Evolutionary conservation across 495 filamentous ascomycete species (phyloP), one percentile per base, ranked within the genome.

Genomic region (Friedmanniomyces endolithicus): DNA sequence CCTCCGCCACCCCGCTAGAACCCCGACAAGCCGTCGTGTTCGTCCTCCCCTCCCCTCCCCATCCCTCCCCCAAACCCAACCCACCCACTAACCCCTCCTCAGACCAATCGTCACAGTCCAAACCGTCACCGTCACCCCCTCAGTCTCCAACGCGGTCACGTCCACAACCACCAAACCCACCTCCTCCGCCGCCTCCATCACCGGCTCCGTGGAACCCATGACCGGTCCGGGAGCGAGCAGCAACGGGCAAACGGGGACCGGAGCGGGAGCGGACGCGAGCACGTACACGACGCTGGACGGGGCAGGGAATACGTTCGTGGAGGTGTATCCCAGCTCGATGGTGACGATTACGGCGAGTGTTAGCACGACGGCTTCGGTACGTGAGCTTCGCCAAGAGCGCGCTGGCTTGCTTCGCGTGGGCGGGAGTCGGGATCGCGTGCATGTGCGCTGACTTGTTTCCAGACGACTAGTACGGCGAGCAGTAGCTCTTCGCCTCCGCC

Each of bases 221-320:
- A 9, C 33, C 23, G 49, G 49, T 2, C 49, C 49, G 17, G 49
- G 49, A 3, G 49, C 49, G 20, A 52, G 49, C 49, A 52, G 49
- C 19, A 52, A 52, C 27, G 49, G 49, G 11, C n/a, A 52, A 17
- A 52, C 49, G 23, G 35, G 35, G 16, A 41, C 49, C 2, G 49
- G 49, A 2, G 19, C n/a, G 8, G 49, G 49, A 12, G 49, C 49
- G 11, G 34, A 31, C 16, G 49, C 49, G 8, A 52, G 35, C 19
- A 52, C 49, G 7, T 41, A 22, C 22, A 39, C 35, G 9, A 52
- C 49, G 1, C 27, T 19, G 6, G 49, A 52, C 20, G 19, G 1
- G 8, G 35, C 24, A 6, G 49, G 49, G 16, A 41, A 52, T n/a
- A 52, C 49, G 29, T 52, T 52, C 49, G 31, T 52, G 16, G 49